These are phyloP conservation scores for Rhodotorula sphaerocarpa DNA, from an alignment of 768 basidiomycete species.

Conservation along the genomic window DNA sequence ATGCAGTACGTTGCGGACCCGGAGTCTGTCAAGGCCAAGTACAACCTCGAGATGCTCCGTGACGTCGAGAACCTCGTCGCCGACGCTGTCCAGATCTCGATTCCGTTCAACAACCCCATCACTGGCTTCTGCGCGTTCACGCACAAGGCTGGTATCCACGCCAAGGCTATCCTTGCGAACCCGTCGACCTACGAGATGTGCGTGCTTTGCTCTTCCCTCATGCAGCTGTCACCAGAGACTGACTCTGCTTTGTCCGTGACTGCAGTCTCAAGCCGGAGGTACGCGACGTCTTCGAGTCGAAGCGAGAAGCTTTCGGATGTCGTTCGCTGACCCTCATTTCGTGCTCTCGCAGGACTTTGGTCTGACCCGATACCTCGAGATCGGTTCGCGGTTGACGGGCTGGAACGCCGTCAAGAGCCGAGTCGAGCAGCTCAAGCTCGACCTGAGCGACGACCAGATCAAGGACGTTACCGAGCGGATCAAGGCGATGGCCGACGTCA, in stretches of 20 bases:
- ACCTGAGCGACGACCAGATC: conserved; percentile 81
- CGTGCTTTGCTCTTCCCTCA: neutral
- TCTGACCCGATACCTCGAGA: conserved; percentile 92
- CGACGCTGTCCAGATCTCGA: conserved; percentile 93
- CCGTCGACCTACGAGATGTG: conserved; percentile 93
- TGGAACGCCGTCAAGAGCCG: conserved; percentile 99
- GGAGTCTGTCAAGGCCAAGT: conserved; percentile 99
- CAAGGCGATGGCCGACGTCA: conserved; percentile 97
- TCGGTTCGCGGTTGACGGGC: conserved; percentile 70
- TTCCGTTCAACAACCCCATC: conserved; percentile 83
- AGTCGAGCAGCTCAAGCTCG: conserved; percentile 89
- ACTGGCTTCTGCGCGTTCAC: conserved; percentile 99
- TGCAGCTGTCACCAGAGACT: neutral
- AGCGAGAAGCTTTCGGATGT: too few relatives aligned
- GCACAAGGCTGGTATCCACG: conserved; percentile 99
- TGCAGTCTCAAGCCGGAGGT: conserved; percentile 61
- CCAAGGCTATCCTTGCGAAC: conserved; percentile 99
- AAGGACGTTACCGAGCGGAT: conserved; percentile 72
- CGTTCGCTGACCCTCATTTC: too few relatives aligned
- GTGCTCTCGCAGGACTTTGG: conserved; percentile 62
- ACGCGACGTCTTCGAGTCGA: too few relatives aligned
- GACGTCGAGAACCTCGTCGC: conserved; percentile 99
- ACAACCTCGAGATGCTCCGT: conserved; percentile 92
- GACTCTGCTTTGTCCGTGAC: neutral
- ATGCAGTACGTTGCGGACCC: conserved; percentile 75